Conservation (phyloP, 257 asterid genomes). For the Perilla frutescens region DNA sequence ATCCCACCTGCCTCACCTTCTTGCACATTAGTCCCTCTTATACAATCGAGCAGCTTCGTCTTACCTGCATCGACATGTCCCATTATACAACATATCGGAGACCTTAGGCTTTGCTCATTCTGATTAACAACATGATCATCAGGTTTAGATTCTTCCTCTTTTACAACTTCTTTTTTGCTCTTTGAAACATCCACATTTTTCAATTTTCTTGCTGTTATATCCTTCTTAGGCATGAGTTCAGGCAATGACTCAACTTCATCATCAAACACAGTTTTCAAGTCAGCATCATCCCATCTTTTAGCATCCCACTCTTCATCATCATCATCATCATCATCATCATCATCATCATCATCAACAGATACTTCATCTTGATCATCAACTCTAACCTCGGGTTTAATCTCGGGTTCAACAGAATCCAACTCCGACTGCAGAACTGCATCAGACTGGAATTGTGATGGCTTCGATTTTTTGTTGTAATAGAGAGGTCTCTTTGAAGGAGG, state of each 20-base stretch:
- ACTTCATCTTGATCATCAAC: too few relatives aligned
- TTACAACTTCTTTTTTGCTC: constrained; percentile 42
- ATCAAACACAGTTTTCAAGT: too few relatives aligned
- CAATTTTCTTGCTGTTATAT: too few relatives aligned
- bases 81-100: constrained; percentile 99
- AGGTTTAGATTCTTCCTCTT: constrained; percentile 42
- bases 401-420: constrained; percentile 23
- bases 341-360: too few relatives aligned
- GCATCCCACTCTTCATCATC: too few relatives aligned
- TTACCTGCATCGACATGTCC: constrained; percentile 99
- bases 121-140: constrained; percentile 3
- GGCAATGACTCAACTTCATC: too few relatives aligned
- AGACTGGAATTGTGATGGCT: constrained; percentile 62
- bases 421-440: constrained; percentile 53
- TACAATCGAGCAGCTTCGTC: constrained; percentile 94
- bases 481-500: constrained; percentile 65
- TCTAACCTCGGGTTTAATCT: too few relatives aligned
- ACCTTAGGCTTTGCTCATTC: constrained; percentile 65
- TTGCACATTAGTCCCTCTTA: constrained; percentile 96
- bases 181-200: constrained; percentile 41
- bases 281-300: too few relatives aligned
- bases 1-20: constrained; percentile 99
- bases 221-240: too few relatives aligned
- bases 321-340: too few relatives aligned
- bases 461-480: constrained; percentile 74